These are phyloP conservation scores for Kurtzmaniella cleridarum DNA, from an alignment of 805 yeast genomes.

Conservation along the genomic window DNA sequence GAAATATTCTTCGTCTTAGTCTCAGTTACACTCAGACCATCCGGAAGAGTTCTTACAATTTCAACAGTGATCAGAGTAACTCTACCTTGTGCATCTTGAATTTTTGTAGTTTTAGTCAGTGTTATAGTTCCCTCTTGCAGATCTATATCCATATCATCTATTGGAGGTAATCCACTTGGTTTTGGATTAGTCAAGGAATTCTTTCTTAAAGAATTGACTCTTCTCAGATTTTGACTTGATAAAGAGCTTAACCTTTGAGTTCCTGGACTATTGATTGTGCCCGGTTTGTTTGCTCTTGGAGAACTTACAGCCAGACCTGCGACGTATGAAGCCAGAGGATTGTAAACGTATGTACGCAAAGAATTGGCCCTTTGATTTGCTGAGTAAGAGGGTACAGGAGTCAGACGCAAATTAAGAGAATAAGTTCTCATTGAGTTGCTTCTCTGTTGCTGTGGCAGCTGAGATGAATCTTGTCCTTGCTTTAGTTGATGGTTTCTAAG, in stretches of 20 bases:
- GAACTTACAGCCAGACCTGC: slow-evolving; percentile 17
- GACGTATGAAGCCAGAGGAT: slow-evolving; percentile 34
- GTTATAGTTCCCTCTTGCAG: slow-evolving; percentile 24
- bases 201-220: background rate
- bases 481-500: slow-evolving; percentile 26
- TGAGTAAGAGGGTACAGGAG: slow-evolving; percentile 16
- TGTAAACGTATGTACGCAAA: slow-evolving; percentile 29
- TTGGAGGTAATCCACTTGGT: slow-evolving; percentile 5
- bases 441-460: slow-evolving; percentile 1
- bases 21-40: slow-evolving; percentile 39
- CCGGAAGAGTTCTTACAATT: slow-evolving; percentile 32
- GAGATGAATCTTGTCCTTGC: slow-evolving; percentile 5
- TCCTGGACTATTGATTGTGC: background rate
- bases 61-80: slow-evolving; percentile 32
- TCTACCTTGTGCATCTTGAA: slow-evolving; percentile 35
- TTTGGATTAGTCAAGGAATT: slow-evolving; percentile 7
- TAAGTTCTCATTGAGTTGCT: background rate
- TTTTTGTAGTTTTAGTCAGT: slow-evolving; percentile 36
- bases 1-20: slow-evolving; percentile 38
- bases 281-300: background rate
- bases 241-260: slow-evolving; percentile 8
- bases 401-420: slow-evolving; percentile 2
- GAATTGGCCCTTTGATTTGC: slow-evolving; percentile 24
- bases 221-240: slow-evolving; percentile 1
- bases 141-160: slow-evolving; percentile 11